Percentiles rank a stretch among this genome's conserved stretches.
These are phyloP conservation scores for Pelargonium myrrhifolium DNA, from an alignment of 441 rosid species.

Conservation along the genomic window DNA sequence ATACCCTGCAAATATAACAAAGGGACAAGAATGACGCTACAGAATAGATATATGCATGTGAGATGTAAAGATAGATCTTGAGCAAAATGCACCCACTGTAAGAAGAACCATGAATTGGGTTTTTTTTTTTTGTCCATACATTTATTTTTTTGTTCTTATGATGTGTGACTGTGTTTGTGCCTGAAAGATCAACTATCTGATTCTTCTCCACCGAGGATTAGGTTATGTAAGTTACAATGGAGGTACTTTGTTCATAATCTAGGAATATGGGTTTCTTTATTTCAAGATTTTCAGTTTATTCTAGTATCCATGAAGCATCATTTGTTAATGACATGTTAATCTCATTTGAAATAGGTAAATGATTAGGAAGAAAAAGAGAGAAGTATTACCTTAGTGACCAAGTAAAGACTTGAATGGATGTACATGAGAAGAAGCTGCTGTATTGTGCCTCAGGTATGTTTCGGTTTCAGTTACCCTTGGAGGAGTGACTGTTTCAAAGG, in stretches of 20 bases:
- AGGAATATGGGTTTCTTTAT: no score
- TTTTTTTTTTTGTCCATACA: no score
- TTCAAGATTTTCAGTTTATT: neutral
- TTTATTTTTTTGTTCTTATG: no score
- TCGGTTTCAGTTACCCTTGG: conserved; percentile 23
- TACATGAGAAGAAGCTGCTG: conserved; percentile 16
- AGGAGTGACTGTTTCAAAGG: conserved; percentile 76
- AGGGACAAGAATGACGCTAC: neutral
- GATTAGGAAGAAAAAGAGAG: neutral
- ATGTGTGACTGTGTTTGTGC: neutral
- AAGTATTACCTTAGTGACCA: conserved; percentile 19
- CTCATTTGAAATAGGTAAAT: conserved; percentile 4
- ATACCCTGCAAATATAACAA: conserved; percentile 15
- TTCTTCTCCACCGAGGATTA: neutral
- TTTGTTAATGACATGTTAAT: neutral
- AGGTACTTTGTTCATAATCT: neutral
- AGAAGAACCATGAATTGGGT: neutral
- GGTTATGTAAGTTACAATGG: no score
- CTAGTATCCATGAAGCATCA: neutral
- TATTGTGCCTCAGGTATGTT: neutral
- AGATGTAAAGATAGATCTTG: neutral
- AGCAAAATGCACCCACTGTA: neutral
- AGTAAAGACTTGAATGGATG: conserved; percentile 15
- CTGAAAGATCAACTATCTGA: neutral
- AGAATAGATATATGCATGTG: neutral